These are phyloP conservation scores for Trichoderma gamsii DNA, from an alignment of 495 filamentous ascomycete species.

Conservation along the genomic window DNA sequence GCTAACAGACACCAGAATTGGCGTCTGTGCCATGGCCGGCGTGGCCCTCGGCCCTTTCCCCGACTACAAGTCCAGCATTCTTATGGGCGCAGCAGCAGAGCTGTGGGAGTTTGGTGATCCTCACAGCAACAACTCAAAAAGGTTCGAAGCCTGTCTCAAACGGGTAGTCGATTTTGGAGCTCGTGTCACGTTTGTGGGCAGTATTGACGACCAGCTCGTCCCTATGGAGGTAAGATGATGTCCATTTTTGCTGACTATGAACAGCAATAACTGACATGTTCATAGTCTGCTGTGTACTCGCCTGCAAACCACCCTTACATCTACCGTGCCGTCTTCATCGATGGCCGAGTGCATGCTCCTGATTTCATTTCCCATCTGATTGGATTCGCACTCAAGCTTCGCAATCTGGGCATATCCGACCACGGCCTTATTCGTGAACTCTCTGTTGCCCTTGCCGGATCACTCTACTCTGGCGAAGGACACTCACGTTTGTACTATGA, in stretches of 20 bases:
- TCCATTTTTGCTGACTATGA: slow-evolving; percentile 10
- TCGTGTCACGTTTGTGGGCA: slow-evolving; percentile 77
- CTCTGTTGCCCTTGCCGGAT: slow-evolving; percentile 80
- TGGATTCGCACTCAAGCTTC: slow-evolving; percentile 85
- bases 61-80: slow-evolving; percentile 68
- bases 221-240: slow-evolving; percentile 62
- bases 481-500: slow-evolving; percentile 94
- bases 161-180: slow-evolving; percentile 69
- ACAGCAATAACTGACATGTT: slow-evolving; percentile 13
- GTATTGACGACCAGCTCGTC: slow-evolving; percentile 94
- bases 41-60: slow-evolving; percentile 89
- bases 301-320: slow-evolving; percentile 85
- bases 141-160: slow-evolving; percentile 70
- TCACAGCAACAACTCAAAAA: slow-evolving; percentile 71
- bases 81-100: slow-evolving; percentile 83
- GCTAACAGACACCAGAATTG: slow-evolving; percentile 61
- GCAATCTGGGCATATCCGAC: slow-evolving; percentile 86
- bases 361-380: slow-evolving; percentile 85
- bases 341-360: slow-evolving; percentile 85
- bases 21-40: slow-evolving; percentile 86
- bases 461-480: slow-evolving; percentile 84
- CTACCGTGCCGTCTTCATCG: slow-evolving; percentile 88
- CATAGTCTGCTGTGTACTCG: slow-evolving; percentile 75
- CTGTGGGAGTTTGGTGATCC: slow-evolving; percentile 85
- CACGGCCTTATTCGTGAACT: slow-evolving; percentile 91